phyloP scores from a whole-genome alignment of 305 asterid species.

The Fraxinus sp. region DNA sequence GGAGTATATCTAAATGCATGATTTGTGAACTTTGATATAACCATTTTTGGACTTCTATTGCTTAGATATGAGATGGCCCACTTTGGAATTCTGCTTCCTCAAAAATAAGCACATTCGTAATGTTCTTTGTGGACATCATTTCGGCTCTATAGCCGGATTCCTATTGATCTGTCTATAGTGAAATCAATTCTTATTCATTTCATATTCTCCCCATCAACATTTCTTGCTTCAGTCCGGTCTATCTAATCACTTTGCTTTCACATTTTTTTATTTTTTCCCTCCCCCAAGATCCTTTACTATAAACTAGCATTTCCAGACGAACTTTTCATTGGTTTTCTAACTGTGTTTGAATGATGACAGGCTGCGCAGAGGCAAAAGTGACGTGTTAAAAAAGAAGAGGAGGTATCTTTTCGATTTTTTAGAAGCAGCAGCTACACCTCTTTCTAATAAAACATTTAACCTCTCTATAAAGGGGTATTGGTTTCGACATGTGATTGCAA shows the following conservation, averaged over 20 bases:
- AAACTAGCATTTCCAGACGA: neutral
- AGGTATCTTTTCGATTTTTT: neutral
- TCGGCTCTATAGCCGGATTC: neutral
- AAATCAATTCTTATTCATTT: neutral
- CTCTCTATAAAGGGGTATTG: neutral
- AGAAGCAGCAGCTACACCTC: conserved; percentile 5
- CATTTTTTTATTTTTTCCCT: neutral
- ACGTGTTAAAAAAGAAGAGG: conserved; percentile 13
- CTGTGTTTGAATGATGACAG: conserved; percentile 21
- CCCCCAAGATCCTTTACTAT: neutral
- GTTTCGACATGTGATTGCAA: neutral
- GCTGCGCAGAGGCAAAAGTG: conserved; percentile 42
- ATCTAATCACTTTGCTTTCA: neutral
- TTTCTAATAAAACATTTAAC: neutral
- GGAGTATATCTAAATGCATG: neutral
- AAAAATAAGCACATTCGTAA: neutral
- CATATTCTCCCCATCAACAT: neutral
- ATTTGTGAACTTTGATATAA: neutral
- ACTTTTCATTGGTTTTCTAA: neutral
- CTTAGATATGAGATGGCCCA: neutral
- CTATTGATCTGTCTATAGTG: neutral
- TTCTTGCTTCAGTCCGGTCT: neutral
- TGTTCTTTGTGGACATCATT: neutral
- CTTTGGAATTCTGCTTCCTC: neutral
- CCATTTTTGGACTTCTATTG: neutral